These are phyloP conservation scores for Clarireedia paspali DNA, from an alignment of 2,329 filamentous ascomycete genomes.

Conservation along the genomic window DNA sequence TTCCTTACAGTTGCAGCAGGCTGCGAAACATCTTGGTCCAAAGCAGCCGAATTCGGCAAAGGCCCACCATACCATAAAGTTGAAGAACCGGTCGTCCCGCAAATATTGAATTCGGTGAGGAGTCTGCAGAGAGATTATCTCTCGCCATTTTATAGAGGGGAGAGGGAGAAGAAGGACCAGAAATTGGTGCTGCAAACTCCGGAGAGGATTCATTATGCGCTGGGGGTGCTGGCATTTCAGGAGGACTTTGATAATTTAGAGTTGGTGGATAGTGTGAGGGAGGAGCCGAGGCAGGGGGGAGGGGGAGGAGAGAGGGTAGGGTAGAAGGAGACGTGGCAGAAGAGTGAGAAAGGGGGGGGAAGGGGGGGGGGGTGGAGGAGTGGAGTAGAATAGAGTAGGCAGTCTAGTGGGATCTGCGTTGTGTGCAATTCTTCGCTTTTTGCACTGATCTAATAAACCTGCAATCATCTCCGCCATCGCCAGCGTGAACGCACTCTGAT, in stretches of 20 bases:
- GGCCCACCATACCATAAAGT: slow-evolving; percentile 65
- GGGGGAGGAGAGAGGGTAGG: background rate
- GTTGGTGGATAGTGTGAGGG: slow-evolving; percentile 30
- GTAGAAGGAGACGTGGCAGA: no score
- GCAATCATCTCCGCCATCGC: no score
- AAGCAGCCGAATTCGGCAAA: slow-evolving; percentile 61
- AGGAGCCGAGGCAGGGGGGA: background rate
- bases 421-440: no score
- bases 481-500: no score
- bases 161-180: slow-evolving; percentile 37
- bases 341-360: no score
- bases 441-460: no score
- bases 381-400: no score
- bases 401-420: no score
- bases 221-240: slow-evolving; percentile 73
- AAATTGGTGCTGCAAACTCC: slow-evolving; percentile 54
- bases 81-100: slow-evolving; percentile 20
- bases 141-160: slow-evolving; percentile 43
- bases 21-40: slow-evolving; percentile 79
- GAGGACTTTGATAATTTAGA: slow-evolving; percentile 61
- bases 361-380: no score
- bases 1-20: slow-evolving; percentile 54
- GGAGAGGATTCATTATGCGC: slow-evolving; percentile 63
- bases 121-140: slow-evolving; percentile 11
- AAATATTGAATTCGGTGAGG: slow-evolving; percentile 37